These are phyloP conservation scores for Leucosporidium yakuticum DNA, from an alignment of 768 basidiomycete genomes.

Conservation along the genomic window DNA sequence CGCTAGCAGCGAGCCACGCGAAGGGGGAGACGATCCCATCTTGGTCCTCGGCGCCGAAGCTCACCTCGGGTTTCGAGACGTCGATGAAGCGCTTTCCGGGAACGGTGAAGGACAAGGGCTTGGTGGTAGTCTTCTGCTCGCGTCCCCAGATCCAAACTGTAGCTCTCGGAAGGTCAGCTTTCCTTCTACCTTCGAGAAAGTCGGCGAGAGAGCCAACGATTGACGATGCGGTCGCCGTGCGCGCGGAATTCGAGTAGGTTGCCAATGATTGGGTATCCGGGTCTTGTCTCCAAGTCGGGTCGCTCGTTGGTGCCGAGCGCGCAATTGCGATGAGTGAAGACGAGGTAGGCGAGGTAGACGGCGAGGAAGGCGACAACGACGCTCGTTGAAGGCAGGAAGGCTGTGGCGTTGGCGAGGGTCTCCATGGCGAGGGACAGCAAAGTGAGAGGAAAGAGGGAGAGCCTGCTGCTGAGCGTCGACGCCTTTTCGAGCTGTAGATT, in stretches of 20 bases:
- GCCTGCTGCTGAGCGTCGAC: neutral
- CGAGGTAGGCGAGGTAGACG: neutral
- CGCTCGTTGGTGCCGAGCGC: constrained; percentile 11
- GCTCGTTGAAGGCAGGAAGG: neutral
- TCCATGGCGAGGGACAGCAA: neutral
- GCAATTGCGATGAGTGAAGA: constrained; percentile 7
- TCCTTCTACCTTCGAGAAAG: neutral
- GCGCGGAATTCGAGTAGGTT: neutral
- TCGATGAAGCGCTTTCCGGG: constrained; percentile 21
- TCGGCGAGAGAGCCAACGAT: neutral
- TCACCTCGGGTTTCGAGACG: constrained; percentile 1
- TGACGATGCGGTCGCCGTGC: neutral
- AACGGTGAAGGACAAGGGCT: constrained; percentile 1
- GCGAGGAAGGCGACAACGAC: constrained; percentile 13
- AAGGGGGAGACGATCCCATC: neutral
- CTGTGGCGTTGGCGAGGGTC: neutral
- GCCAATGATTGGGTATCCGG: neutral
- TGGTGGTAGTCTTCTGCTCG: neutral
- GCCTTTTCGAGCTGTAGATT: neutral
- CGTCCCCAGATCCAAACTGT: too few species aligned
- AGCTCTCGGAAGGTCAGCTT: too few species aligned
- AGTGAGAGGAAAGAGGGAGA: neutral
- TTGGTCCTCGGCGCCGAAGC: neutral
- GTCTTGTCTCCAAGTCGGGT: constrained; percentile 7
- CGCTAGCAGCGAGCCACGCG: neutral